Conservation (phyloP, 1,284 basidiomycete species). For the Schizophyllum amplum region DNA sequence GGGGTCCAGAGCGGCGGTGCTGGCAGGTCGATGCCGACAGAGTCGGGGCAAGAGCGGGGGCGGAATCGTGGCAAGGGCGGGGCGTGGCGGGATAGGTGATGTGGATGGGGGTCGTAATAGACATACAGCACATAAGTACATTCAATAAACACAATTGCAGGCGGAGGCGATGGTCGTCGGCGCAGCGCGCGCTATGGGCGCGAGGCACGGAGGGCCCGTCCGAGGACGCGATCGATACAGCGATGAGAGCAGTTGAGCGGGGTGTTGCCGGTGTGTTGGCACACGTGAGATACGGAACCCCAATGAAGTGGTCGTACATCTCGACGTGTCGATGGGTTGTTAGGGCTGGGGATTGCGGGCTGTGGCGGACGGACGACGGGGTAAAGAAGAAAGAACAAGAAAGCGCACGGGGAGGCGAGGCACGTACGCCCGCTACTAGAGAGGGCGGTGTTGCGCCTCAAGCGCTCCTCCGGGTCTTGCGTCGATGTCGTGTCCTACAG, state of each 20-base stretch:
- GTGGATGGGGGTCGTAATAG: neutral
- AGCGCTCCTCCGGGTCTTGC: constrained; percentile 55
- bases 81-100: no score
- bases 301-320: constrained; percentile 71
- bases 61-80: no score
- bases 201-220: constrained; percentile 3
- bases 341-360: constrained; percentile 37
- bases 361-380: constrained; percentile 29
- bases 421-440: constrained; percentile 33
- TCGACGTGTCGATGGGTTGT: constrained; percentile 47
- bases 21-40: no score
- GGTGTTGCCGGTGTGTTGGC: constrained; percentile 61
- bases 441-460: constrained; percentile 39
- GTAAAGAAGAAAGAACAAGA: constrained; percentile 45
- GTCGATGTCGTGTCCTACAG: constrained; percentile 50
- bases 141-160: neutral
- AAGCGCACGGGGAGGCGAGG: constrained; percentile 44
- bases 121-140: neutral
- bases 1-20: no score
- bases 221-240: constrained; percentile 4
- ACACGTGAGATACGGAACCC: constrained; percentile 64
- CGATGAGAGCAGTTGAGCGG: constrained; percentile 5
- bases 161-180: neutral
- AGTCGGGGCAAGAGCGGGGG: no score
- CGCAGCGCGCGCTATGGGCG: neutral